These are phyloP conservation scores for Taiozyma sp. DNA, from an alignment of 1,139 yeast genomes.

Conservation along the genomic window DNA sequence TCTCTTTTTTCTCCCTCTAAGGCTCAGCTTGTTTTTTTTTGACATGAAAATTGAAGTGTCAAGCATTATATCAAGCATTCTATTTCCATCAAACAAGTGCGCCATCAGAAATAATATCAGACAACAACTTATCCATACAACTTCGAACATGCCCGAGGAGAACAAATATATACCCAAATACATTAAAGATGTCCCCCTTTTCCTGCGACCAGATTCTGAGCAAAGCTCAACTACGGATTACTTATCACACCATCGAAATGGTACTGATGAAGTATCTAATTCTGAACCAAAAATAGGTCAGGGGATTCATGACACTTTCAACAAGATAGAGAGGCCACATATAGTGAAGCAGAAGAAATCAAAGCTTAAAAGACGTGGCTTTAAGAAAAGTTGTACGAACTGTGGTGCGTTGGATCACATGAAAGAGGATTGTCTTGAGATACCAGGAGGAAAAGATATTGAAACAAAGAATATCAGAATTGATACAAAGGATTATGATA, in stretches of 20 bases:
- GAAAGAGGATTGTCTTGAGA: conserved; percentile 45
- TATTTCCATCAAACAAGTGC: no score
- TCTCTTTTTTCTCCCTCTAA: no score
- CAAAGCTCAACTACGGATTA: conserved; percentile 28
- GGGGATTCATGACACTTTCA: conserved; percentile 33
- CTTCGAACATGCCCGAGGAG: conserved; percentile 7
- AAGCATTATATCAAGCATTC: no score
- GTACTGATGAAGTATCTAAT: conserved; percentile 22
- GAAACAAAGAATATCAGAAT: conserved; percentile 24
- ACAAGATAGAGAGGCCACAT: conserved; percentile 11
- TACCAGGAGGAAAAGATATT: conserved; percentile 31
- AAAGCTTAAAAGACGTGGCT: conserved; percentile 25
- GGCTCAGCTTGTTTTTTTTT: no score
- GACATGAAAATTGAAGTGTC: no score
- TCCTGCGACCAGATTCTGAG: conserved; percentile 22
- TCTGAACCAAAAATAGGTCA: conserved; percentile 31
- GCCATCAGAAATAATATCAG: no score
- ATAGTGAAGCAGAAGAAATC: conserved; percentile 1
- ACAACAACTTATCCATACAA: no score
- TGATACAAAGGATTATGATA: conserved; percentile 51
- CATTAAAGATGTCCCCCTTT: conserved; percentile 52
- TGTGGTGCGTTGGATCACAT: conserved; percentile 47
- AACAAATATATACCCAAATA: conserved; percentile 40
- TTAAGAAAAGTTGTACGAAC: conserved; percentile 37
- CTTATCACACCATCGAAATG: conserved; percentile 45